Base-by-base conservation (phyloP, 2,329 filamentous ascomycete genomes). In the Trichoderma gracile region DNA sequence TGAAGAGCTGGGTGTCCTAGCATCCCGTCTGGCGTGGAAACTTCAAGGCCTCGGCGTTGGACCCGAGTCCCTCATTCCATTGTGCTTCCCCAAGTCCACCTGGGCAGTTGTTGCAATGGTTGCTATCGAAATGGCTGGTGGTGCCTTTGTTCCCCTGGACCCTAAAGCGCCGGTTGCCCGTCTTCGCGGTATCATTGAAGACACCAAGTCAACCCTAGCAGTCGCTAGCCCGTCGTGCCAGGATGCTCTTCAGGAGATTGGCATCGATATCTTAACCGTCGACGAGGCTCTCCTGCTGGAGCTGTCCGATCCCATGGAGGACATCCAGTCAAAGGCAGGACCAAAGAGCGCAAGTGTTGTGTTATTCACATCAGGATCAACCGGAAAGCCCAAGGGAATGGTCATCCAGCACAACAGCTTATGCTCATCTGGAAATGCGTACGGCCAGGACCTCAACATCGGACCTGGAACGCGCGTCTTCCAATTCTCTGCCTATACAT, bases 401-500 rank as follows among this genome's bases (percentile, higher is more conserved):
- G 33, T 65, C 3, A 64, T 64, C 55, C 66, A 55, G 33, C 58
- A 58, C 57, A 65, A 53, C 9, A 63, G 42, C 21, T 40, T 67
- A 5, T 68, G 66, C 15, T 65, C 59, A 3, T 66, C 64, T 10
- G 53, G 45, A 46, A 33, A 49, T 30, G 30, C 67, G 40, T 58
- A 61, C 49, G 63, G 65, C 4, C 27, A 33, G 3, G 56, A 65
- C 19, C 38, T 67, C 4, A 46, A 55, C 8, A 58, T 66, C 8
- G 53, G 67, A 4, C 53, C 66, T 6, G 52, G 52, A 0, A 63
- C 61, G 33, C 65, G 67, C 1, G 66, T 68, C 5, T 66, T 68
- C 56, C 65, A 70, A 14, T 71, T 68, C 45, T 66, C 69, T 10
- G 65, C 67, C 10, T 69, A 66, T 45, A 68, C 67, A 1, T 71